Percentiles rank a stretch among this genome's conserved stretches.
Evolutionary conservation across 2,329 filamentous ascomycete genomes (phyloP).

Genomic region (Colletotrichum destructivum): DNA sequence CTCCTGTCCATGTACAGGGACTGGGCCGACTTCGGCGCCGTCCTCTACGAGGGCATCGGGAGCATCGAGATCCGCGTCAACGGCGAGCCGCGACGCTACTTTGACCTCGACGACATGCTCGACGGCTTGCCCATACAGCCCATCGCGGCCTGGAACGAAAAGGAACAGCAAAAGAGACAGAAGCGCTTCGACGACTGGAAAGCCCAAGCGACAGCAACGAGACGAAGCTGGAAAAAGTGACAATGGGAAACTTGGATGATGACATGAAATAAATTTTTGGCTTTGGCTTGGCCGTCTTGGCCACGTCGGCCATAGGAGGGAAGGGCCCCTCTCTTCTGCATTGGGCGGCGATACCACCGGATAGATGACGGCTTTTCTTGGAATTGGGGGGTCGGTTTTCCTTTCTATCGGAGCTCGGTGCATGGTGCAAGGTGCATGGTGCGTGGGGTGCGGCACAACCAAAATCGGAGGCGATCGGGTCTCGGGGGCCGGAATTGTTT

Average conservation of each 20-base stretch:
- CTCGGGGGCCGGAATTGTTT: conserved; percentile 11
- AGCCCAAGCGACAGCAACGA: conserved; percentile 26
- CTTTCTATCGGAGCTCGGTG: conserved; percentile 32
- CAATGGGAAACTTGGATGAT: conserved; percentile 18
- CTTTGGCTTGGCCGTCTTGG: conserved; percentile 30
- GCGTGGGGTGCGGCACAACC: conserved; percentile 9
- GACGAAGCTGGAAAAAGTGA: conserved; percentile 32
- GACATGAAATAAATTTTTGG: conserved; percentile 35
- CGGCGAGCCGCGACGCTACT: conserved; percentile 39
- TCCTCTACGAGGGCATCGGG: conserved; percentile 41
- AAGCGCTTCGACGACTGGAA: conserved; percentile 41
- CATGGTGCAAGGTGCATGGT: conserved; percentile 32
- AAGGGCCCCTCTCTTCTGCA: conserved; percentile 26
- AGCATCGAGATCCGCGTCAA: conserved; percentile 43
- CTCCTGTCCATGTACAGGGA: conserved; percentile 41
- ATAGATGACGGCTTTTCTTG: conserved; percentile 19
- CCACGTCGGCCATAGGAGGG: conserved; percentile 25
- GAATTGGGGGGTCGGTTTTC: background rate
- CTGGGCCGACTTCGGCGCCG: conserved; percentile 40
- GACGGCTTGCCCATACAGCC: conserved; percentile 39
- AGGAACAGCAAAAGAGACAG: conserved; percentile 36
- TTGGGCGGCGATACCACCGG: conserved; percentile 39
- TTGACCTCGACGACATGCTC: conserved; percentile 43
- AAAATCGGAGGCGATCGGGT: conserved; percentile 23
- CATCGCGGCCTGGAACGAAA: conserved; percentile 38